These are phyloP conservation scores for Rhizomucor pusillus DNA, from an alignment of 371 early-diverging fungal species.

Conservation along the genomic window DNA sequence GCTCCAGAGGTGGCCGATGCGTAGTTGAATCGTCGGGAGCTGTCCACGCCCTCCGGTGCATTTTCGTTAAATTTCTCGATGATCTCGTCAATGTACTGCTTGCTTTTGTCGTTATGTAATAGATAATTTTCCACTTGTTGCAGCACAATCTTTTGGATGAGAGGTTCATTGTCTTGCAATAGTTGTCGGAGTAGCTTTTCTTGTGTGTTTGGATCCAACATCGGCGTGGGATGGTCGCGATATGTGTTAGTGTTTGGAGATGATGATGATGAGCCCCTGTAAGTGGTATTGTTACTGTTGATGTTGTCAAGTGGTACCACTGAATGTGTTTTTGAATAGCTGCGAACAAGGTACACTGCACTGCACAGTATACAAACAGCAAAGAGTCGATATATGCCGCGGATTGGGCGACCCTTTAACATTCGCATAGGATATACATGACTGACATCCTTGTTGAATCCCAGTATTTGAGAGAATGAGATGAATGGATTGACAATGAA, in stretches of 20 bases:
- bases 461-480: background rate
- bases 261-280: no score
- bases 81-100: background rate
- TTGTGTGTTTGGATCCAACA: no score
- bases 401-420: background rate
- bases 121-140: background rate
- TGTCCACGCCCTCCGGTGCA: background rate
- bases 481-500: background rate
- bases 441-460: background rate
- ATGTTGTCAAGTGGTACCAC: no score
- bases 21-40: slow-evolving; percentile 51
- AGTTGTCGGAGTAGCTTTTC: no score
- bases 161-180: background rate
- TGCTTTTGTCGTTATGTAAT: background rate
- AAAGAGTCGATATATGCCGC: background rate
- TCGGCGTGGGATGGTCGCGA: no score
- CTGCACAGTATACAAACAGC: background rate
- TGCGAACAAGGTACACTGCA: background rate
- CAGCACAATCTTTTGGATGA: background rate
- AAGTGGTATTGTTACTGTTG: no score
- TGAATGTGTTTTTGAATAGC: no score
- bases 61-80: background rate
- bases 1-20: slow-evolving; percentile 65
- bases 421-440: background rate
- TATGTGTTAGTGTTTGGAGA: no score